phyloP scores from a whole-genome alignment of 306 rosid genomes.

The Morella rubra region DNA sequence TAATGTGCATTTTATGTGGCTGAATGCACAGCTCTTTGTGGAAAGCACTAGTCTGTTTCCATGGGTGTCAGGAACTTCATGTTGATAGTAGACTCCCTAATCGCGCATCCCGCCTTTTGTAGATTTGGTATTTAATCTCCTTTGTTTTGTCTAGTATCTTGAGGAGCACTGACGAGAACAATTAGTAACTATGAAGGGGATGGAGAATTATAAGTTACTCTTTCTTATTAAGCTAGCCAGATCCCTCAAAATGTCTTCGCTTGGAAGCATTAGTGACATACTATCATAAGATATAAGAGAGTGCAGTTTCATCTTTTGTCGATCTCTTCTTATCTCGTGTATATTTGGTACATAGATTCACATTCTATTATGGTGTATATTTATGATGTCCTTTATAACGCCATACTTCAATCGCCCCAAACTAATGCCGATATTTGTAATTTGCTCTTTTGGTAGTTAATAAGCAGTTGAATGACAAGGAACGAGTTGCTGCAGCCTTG shows the following conservation, averaged over 20 bases:
- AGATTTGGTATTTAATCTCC: background rate
- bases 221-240: too few relatives aligned
- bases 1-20: background rate
- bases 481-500: slow-evolving; percentile 91
- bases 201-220: too few relatives aligned
- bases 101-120: background rate
- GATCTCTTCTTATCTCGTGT: background rate
- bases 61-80: background rate
- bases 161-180: background rate
- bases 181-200: background rate
- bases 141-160: background rate
- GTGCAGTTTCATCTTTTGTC: background rate
- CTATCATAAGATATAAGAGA: too few relatives aligned
- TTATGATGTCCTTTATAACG: background rate
- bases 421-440: slow-evolving; percentile 14
- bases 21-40: background rate
- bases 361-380: background rate
- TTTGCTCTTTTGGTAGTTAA: slow-evolving; percentile 54
- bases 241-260: background rate
- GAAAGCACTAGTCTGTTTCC: too few relatives aligned
- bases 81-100: background rate
- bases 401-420: background rate
- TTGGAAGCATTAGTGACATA: background rate
- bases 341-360: background rate
- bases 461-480: slow-evolving; percentile 94